Conservation (phyloP, 2,329 filamentous ascomycete species). For the Leptographium wingfieldii region DNA sequence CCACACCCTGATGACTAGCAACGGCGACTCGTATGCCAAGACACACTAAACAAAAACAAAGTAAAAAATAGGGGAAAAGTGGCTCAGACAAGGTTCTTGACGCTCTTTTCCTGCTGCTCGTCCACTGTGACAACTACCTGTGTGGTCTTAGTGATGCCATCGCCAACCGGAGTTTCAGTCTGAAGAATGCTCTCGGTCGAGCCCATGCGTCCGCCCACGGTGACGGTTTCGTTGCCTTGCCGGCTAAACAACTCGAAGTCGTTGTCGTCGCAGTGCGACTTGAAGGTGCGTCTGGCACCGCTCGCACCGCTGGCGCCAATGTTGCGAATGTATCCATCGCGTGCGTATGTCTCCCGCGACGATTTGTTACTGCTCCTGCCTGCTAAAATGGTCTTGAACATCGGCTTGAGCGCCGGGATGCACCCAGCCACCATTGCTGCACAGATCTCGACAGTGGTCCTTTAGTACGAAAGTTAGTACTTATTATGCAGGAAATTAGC, state of each 20-base stretch:
- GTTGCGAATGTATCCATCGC: not conserved
- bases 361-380: not conserved
- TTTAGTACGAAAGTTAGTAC: not conserved
- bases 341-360: not conserved
- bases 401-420: slow-evolving; percentile 12
- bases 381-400: slow-evolving; percentile 9
- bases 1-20: too few relatives aligned
- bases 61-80: not conserved
- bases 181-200: slow-evolving; percentile 1
- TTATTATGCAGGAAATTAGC: not conserved
- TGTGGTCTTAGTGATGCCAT: slow-evolving; percentile 3
- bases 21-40: too few relatives aligned
- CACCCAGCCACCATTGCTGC: slow-evolving; percentile 15
- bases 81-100: not conserved
- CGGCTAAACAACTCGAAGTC: slow-evolving; percentile 1
- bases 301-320: not conserved
- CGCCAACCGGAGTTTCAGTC: not conserved
- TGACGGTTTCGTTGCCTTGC: not conserved
- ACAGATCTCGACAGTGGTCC: slow-evolving; percentile 15
- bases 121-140: not conserved
- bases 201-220: not conserved
- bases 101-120: not conserved
- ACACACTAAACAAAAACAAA: too few relatives aligned
- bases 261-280: not conserved
- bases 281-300: not conserved